Base-by-base conservation (phyloP, 2,329 filamentous ascomycete genomes). In the Phoma herbarum region DNA sequence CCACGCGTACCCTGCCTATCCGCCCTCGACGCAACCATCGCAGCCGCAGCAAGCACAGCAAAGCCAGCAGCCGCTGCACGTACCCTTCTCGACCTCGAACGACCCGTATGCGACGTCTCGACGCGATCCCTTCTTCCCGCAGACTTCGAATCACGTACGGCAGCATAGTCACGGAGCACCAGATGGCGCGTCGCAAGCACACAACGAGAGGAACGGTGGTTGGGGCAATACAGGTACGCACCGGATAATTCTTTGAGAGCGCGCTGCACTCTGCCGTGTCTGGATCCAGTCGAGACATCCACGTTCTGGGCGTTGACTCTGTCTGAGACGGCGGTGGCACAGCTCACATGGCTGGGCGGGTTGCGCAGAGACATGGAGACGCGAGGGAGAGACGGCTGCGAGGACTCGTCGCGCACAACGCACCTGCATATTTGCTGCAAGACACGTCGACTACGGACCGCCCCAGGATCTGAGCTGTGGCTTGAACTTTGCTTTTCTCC, bases 51-150 rank as follows among this genome's bases (percentile, higher is more conserved):
- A 33, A 72, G 12, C 48, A 26, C 35, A 54, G 52, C 52, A 54
- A 26, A 26, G 23, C n/a, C 52, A 55, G 39, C 52, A 56, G 14
- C 76, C 79, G 11, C 66, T 79, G 37, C 80, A 82, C 61, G 75
- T 79, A 45, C 79, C 81, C 44, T 81, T 79, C 69, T 68, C 77
- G 28, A 58, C 65, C 54, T 70, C 77, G 35, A 59, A 60, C 53
- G 81, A 83, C 63, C 79, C 81, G 22, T 82, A 83, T 61, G 76
- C 79, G 5, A 76, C 81, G 55, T 71, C 77, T 47, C 78, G 75
- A 57, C 78, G 79, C 72, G 81, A 83, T 64, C 79, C 81, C 11
- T 83, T 83, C 67, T 68, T 81, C 37, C 77, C 79, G 6, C 68
- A 72, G 14, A 49, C 62, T 20, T 63, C 76, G 35, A 71, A 77